phyloP scores from a whole-genome alignment of 2,329 filamentous ascomycete genomes.

The Hypomyces perniciosus region DNA sequence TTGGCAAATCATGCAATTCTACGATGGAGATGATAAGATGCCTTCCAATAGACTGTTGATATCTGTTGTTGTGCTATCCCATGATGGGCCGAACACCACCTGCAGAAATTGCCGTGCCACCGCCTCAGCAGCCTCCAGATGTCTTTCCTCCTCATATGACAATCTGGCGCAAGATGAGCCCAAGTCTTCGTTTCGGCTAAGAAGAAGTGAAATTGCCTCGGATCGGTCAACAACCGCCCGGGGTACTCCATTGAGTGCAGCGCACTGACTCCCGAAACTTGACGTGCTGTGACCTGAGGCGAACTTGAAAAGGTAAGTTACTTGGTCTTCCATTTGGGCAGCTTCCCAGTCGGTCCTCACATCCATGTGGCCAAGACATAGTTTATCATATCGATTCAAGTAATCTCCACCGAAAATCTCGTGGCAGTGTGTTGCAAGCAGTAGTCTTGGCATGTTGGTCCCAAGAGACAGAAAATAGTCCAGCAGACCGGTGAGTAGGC shows the following conservation, averaged over 20 bases:
- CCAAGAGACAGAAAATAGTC: constrained; percentile 47
- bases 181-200: constrained; percentile 59
- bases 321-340: constrained; percentile 50
- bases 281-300: constrained; percentile 61
- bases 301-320: constrained; percentile 71
- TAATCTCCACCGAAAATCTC: constrained; percentile 66
- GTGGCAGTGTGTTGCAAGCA: constrained; percentile 59
- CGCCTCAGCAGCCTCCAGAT: constrained; percentile 60
- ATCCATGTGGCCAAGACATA: constrained; percentile 67
- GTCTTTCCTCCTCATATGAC: constrained; percentile 55
- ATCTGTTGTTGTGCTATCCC: neutral
- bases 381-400: constrained; percentile 41
- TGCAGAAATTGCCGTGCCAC: constrained; percentile 53
- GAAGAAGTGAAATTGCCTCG: constrained; percentile 62
- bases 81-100: constrained; percentile 14
- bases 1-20: neutral
- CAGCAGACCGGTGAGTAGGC: constrained; percentile 52
- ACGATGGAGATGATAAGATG: neutral
- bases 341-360: constrained; percentile 53
- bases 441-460: constrained; percentile 45
- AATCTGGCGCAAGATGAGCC: constrained; percentile 57
- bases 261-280: constrained; percentile 83
- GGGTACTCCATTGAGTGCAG: constrained; percentile 79
- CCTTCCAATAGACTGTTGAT: constrained; percentile 16
- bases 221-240: constrained; percentile 66